These are phyloP conservation scores for Hypocreales sp. DNA, from an alignment of 2,329 filamentous ascomycete species.

Conservation along the genomic window DNA sequence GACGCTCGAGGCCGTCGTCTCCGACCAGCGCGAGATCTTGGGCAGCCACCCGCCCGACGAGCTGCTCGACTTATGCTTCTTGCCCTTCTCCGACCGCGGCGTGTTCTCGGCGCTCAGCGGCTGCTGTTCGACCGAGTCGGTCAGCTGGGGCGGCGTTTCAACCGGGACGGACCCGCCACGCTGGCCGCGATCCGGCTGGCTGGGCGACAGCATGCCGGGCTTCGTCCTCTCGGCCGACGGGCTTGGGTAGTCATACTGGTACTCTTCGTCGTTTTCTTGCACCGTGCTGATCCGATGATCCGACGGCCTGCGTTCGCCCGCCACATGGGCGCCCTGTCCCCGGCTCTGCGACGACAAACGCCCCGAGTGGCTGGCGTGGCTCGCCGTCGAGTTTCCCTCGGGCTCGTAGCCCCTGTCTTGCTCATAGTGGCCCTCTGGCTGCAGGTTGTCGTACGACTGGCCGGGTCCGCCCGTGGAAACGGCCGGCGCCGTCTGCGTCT, in stretches of 20 bases:
- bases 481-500: constrained; percentile 36
- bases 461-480: constrained; percentile 32
- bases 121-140: constrained; percentile 20
- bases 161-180: constrained; percentile 38
- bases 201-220: constrained; percentile 47
- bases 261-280: constrained; percentile 66
- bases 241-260: constrained; percentile 35
- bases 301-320: constrained; percentile 41
- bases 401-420: constrained; percentile 68
- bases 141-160: constrained; percentile 41
- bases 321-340: constrained; percentile 21
- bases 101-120: constrained; percentile 63
- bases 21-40: constrained; percentile 94
- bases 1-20: constrained; percentile 82
- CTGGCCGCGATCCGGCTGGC: constrained; percentile 25
- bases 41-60: constrained; percentile 71
- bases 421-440: constrained; percentile 46
- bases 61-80: constrained; percentile 77
- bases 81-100: constrained; percentile 54
- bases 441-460: constrained; percentile 53
- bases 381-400: constrained; percentile 58
- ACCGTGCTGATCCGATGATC: constrained; percentile 85
- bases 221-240: constrained; percentile 18
- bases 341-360: constrained; percentile 47
- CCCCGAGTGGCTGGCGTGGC: constrained; percentile 59